A percentile compares a stretch with the other conserved stretches of the same genome.
phyloP scores from a whole-genome alignment of 345 rosid species.

The Bruguiera parviflora region DNA sequence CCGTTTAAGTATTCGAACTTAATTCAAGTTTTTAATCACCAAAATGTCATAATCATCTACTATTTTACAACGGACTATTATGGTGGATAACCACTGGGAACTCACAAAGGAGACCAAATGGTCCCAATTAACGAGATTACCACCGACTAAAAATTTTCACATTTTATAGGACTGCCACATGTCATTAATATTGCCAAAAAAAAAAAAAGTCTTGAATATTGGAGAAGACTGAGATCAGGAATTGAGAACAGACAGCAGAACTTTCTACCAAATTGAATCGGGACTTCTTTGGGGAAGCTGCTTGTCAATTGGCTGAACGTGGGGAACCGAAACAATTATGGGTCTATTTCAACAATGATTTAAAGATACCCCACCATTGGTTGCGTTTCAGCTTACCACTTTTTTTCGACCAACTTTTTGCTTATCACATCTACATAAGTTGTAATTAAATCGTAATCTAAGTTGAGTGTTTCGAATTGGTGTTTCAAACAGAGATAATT shows the following conservation, averaged over 20 bases:
- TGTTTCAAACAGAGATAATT: no score
- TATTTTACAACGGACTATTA: no score
- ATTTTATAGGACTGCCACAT: no score
- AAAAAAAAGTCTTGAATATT: no score
- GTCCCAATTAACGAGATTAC: no score
- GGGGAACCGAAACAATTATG: constrained; percentile 54
- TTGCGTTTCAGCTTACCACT: constrained; percentile 31
- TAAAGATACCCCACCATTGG: constrained; percentile 22
- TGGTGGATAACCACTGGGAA: constrained; percentile 25
- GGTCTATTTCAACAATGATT: constrained; percentile 40
- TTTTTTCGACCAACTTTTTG: constrained; percentile 1
- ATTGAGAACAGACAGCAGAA: not conserved
- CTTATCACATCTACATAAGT: not conserved
- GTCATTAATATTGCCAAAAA: no score
- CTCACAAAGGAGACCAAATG: constrained; percentile 9
- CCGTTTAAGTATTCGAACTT: no score
- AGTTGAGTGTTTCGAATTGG: no score
- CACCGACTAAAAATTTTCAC: no score
- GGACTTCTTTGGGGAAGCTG: constrained; percentile 13
- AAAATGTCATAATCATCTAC: no score
- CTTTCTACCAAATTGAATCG: constrained; percentile 4
- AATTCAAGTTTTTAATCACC: no score
- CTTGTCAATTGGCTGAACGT: constrained; percentile 33
- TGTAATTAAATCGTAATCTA: no score
- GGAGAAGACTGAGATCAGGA: not conserved